Evolutionary conservation across 2,329 filamentous ascomycete genomes (phyloP), one percentile per base, ranked within the genome.

Genomic region (Colletotrichum viniferum): DNA sequence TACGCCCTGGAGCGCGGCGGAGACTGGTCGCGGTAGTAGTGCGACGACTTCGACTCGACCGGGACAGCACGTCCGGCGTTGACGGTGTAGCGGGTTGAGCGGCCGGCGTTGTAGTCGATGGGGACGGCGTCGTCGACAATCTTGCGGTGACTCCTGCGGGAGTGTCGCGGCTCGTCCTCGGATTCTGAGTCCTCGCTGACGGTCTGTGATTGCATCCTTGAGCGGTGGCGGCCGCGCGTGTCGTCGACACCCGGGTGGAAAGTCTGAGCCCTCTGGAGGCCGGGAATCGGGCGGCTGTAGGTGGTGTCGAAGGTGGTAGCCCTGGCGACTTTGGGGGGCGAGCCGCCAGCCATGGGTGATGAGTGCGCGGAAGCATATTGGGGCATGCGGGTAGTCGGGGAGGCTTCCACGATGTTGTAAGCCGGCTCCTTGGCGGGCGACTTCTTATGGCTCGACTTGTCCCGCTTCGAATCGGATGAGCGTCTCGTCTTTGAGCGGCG

Each of bases 151-250:
- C 71, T 70, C 77, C 84, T 85, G 69, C 81, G 79, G 24, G 83
- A 80, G 14, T 79, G 79, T 10, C 77, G 74, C 6, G 78, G 78
- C 2, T 81, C 80, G 2, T 85, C 84, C 14, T 85, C 84, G 0
- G 80, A 81, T 7, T 86, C 85, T 5, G 77, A 80, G 5, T 84
- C 81, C 4, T 82, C 82, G 12, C 80, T 78, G 26, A 81, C 79
- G 8, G 58, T 36, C 74, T 87, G 85, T 7, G 85, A 34, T 9
- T 85, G 82, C 78, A 82, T 77, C 60, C 82, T 83, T 13, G 84
- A 85, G 18, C 85, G 84, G 34, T 79, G 79, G 30, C 85, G 85
- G 9, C 85, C 85, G 7, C 84, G 84, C 7, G 79, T 76, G 12
- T 82, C 80, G 3, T 70, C 62, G 26, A 14, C 52, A 26, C 55